phyloP scores from a whole-genome alignment of 2,329 filamentous ascomycete species.

The Tolypocladium nubicola region DNA sequence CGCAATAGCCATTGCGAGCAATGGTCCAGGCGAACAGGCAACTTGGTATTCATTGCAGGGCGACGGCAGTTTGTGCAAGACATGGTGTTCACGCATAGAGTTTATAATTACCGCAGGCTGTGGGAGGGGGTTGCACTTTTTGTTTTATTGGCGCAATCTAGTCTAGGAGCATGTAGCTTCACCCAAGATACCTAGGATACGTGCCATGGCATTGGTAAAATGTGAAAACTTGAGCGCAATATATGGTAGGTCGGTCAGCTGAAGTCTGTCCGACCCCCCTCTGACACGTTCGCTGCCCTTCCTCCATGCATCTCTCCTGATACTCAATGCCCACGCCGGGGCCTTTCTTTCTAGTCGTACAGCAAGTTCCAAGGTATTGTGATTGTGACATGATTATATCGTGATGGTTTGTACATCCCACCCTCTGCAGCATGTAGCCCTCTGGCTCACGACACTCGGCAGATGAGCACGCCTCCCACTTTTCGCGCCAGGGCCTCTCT shows the following conservation, averaged over 20 bases:
- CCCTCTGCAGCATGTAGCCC: neutral
- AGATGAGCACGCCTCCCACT: constrained; percentile 71
- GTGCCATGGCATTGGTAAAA: constrained; percentile 2
- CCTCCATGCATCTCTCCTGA: neutral
- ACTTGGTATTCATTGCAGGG: neutral
- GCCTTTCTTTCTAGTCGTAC: neutral
- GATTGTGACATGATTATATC: neutral
- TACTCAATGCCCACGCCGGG: neutral
- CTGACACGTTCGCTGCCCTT: neutral
- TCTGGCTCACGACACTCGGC: constrained; percentile 44
- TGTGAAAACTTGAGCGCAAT: neutral
- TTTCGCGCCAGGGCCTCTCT: constrained; percentile 73
- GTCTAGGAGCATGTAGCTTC: neutral
- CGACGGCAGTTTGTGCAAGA: neutral
- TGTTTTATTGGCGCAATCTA: neutral
- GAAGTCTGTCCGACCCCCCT: neutral
- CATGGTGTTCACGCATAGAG: neutral
- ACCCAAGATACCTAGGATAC: constrained; percentile 10
- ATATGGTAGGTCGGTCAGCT: neutral
- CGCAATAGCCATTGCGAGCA: neutral
- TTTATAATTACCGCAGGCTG: neutral
- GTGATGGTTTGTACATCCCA: neutral
- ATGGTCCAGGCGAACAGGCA: neutral
- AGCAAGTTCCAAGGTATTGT: neutral
- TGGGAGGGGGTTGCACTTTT: neutral